phyloP scores from a whole-genome alignment of 148 eudicot species.

The Nepenthes mirabilis region DNA sequence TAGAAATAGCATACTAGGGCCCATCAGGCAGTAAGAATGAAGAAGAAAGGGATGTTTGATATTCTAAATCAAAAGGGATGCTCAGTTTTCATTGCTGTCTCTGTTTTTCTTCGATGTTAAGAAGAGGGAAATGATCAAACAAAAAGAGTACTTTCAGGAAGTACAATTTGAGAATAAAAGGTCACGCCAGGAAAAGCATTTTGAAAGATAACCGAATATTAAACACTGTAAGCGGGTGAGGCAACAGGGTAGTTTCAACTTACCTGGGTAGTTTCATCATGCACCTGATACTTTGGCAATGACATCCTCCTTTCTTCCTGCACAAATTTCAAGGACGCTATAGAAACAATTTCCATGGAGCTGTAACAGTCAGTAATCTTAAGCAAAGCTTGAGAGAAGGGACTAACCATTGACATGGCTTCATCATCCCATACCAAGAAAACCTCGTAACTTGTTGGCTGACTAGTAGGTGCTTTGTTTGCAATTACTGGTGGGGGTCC shows the following conservation, averaged over 20 bases:
- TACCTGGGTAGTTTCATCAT: slow-evolving; percentile 99
- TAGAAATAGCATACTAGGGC: slow-evolving; percentile 21
- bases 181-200: slow-evolving; percentile 3
- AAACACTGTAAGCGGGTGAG: slow-evolving; percentile 8
- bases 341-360: neutral
- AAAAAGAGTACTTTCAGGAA: neutral
- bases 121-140: neutral
- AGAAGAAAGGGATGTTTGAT: slow-evolving; percentile 14
- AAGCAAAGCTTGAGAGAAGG: neutral
- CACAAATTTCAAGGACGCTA: slow-evolving; percentile 7
- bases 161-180: neutral
- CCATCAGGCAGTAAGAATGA: slow-evolving; percentile 20
- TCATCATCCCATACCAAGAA: slow-evolving; percentile 99
- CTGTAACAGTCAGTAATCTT: neutral
- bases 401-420: slow-evolving; percentile 94
- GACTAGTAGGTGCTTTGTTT: slow-evolving; percentile 72
- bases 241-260: slow-evolving; percentile 37
- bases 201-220: slow-evolving; percentile 11
- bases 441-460: slow-evolving; percentile 78
- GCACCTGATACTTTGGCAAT: slow-evolving; percentile 90
- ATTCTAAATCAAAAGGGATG: neutral
- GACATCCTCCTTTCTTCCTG: slow-evolving; percentile 99
- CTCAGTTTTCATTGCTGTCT: neutral
- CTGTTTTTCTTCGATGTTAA: neutral
- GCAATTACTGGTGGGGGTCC: slow-evolving; percentile 97